Conservation (phyloP, 2,329 filamentous ascomycete genomes). For the Fusarium sp. region DNA sequence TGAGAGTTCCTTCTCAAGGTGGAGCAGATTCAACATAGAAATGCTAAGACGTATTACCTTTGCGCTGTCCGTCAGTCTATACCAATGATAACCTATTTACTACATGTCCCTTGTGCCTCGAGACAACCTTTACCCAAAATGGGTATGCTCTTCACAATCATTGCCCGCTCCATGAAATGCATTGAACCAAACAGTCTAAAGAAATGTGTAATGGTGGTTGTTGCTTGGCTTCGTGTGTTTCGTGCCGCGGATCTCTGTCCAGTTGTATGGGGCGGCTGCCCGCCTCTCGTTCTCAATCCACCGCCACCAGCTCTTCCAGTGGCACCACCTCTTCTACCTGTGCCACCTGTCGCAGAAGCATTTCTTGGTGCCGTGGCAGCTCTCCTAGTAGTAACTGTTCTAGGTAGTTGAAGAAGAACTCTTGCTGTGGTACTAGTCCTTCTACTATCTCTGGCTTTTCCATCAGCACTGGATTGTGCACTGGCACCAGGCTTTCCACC, state of each 20-base stretch:
- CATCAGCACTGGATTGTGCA: too few species aligned
- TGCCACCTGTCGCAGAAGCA: not conserved
- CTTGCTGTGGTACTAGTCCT: too few species aligned
- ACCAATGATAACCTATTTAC: not conserved
- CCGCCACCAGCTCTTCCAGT: too few species aligned
- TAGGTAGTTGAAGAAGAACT: too few species aligned
- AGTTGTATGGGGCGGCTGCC: not conserved
- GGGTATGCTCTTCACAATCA: not conserved
- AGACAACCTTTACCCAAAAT: conserved; percentile 1
- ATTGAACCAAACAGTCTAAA: conserved; percentile 16
- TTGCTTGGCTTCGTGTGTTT: not conserved
- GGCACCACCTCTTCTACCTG: not conserved
- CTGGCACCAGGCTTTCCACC: not conserved
- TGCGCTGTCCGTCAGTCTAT: conserved; percentile 1
- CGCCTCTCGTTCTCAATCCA: not conserved
- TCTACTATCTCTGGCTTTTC: too few species aligned
- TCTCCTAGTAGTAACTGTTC: too few species aligned
- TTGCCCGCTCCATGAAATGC: conserved; percentile 16
- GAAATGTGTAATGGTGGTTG: not conserved
- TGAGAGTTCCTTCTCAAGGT: not conserved
- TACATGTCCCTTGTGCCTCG: not conserved
- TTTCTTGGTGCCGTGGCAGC: not conserved
- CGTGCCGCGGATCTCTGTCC: not conserved
- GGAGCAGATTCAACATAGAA: not conserved
- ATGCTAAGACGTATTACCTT: not conserved